Base-by-base conservation (phyloP, 192 early-diverging fungal genomes). In the Haplosporangium gracile region DNA sequence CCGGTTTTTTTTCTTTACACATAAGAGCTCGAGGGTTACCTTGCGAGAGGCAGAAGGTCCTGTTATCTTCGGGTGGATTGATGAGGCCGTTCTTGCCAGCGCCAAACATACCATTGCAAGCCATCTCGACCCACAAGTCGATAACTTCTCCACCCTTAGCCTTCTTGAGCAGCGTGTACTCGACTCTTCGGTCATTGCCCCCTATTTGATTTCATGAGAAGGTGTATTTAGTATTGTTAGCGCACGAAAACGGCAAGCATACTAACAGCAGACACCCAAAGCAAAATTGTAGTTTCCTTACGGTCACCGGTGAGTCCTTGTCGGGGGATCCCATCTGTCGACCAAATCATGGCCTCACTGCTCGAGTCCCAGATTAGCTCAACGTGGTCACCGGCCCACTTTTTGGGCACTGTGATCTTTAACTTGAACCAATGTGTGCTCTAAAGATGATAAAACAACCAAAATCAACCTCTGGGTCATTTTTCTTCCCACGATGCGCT, bases 61-160 rank as follows among this genome's bases (percentile, higher is more conserved):
- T 88, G 81, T 96, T 88, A 11, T 92, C 89, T 38, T 95, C 88
- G 0, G 96, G 97, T 2, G 96, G 92, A 13, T 90, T 89, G 72
- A 95, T 96, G 57, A 90, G 32, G 1, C 91, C 92, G 82, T 88
- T 89, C 24, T 90, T 85, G 34, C 95, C 97, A 47, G 90, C 90
- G 29, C 98, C 98, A 91, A 98, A 98, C 94, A 99, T 91, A 38
- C 95, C 94, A 83, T 99, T 99, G 83, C 97, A 97, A 2, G 96
- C 97, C 70, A 97, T 93, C 78, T 99, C 99, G 51, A 99, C 82
- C 82, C 95, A 98, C 70, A 98, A 91, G 55, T 96, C 90, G 69
- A 93, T 89, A 22, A 87, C 87, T 83, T 95, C 90, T 5, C 89
- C 90, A 24, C 89, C 91, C 38, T 89, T 76, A 13, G 91, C 91